Evolutionary conservation across 1,284 basidiomycete species (phyloP).

Genomic region (Termitomyces sp.): DNA sequence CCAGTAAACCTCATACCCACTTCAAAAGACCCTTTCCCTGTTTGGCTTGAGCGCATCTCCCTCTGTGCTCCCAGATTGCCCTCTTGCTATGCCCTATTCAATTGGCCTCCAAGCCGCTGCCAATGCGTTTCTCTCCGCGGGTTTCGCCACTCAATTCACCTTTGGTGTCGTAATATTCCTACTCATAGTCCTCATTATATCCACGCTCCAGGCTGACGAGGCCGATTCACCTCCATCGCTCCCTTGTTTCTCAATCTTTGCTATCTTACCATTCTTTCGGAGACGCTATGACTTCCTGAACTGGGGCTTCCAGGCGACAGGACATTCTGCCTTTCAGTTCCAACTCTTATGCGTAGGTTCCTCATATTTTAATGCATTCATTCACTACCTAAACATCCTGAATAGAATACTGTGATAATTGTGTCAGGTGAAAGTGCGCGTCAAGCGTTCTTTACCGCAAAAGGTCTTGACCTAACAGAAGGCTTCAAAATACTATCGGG

Average conservation of each 20-base stretch:
- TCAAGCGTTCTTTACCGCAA: constrained; percentile 61
- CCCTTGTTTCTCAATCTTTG: constrained; percentile 50
- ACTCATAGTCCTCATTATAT: constrained; percentile 43
- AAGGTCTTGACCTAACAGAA: constrained; percentile 66
- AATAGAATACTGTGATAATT: constrained; percentile 61
- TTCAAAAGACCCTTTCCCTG: constrained; percentile 8
- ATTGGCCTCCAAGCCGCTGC: constrained; percentile 57
- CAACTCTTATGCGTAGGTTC: constrained; percentile 52
- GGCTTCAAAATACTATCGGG: constrained; percentile 73
- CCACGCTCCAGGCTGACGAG: constrained; percentile 40
- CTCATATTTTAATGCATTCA: neutral
- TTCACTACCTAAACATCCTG: constrained; percentile 11
- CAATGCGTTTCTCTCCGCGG: constrained; percentile 52
- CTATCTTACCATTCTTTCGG: constrained; percentile 62
- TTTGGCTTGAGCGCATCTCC: constrained; percentile 10
- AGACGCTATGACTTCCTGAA: constrained; percentile 65
- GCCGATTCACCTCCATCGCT: constrained; percentile 46
- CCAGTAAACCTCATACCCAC: constrained; percentile 9
- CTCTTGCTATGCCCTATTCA: constrained; percentile 42
- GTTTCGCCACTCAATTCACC: constrained; percentile 48
- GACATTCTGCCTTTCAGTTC: constrained; percentile 62
- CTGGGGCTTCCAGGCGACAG: constrained; percentile 62
- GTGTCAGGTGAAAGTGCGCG: constrained; percentile 69
- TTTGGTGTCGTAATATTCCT: constrained; percentile 50
- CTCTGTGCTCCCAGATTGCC: constrained; percentile 15